Base-by-base conservation (phyloP, 2,329 filamentous ascomycete species). In the Pestalotiopsis sp. region DNA sequence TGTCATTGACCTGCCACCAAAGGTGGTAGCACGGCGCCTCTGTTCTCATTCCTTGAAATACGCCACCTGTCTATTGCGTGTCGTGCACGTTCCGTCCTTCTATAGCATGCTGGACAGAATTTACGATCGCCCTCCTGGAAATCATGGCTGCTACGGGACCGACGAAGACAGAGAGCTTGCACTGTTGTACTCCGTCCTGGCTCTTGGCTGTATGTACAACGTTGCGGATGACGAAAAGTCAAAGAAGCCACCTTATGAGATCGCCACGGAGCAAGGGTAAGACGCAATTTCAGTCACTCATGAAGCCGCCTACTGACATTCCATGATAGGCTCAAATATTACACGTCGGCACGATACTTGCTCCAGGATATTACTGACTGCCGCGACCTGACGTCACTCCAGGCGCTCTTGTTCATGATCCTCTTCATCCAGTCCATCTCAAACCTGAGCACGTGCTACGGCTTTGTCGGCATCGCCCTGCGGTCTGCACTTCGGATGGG, bases 351-450 rank as follows among this genome's bases (percentile, higher is more conserved):
- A 4, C 87, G 92, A 67, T 82, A 88, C 58, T 83, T 94, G 68
- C 82, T 95, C 62, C 85, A 88, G 68, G 89, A 91, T 70, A 83
- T 91, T 58, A 89, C 88, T 1, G 89, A 91, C 69, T 94, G 92
- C 73, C 89, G 92, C 61, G 92, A 95, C 76, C 83, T 95, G 58
- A 87, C 85, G 23, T 92, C 92, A 1, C 82, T 95, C 9, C 93
- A 96, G 77, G 89, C 91, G 2, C 85, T 96, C 6, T 82, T 94
- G 23, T 94, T 93, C 77, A 92, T 94, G 86, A 92, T 94, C 63
- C 82, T 95, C 2, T 96, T 95, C 76, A 84, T 95, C 1, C 93
- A 96, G 75, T 90, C 91, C 2, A 93, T 93, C 1, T 92, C 92
- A 11, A 93, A 93, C 76, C 82, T 95, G 38, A 93, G 90, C 76